Percentiles rank a stretch among this genome's conserved stretches.
These are phyloP conservation scores for Echria macrotheca DNA, from an alignment of 495 filamentous ascomycete genomes.

Conservation along the genomic window DNA sequence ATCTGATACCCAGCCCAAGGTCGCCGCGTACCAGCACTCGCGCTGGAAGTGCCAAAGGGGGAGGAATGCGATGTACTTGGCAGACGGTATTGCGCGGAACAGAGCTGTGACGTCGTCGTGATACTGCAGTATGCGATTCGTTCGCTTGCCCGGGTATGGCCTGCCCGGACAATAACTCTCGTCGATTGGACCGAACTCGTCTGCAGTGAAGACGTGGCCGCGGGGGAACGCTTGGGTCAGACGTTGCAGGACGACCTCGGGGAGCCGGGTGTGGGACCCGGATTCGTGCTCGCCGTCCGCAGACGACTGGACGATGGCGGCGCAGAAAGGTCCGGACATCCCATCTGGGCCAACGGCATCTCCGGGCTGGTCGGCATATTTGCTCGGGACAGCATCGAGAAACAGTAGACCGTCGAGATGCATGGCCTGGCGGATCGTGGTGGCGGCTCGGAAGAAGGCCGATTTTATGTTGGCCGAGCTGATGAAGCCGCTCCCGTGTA, in stretches of 20 bases:
- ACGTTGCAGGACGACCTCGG: constrained; percentile 30
- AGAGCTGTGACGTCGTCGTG: constrained; percentile 16
- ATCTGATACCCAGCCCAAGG: constrained; percentile 56
- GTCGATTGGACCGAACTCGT: constrained; percentile 32
- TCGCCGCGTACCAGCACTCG: constrained; percentile 64
- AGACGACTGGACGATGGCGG: constrained; percentile 19
- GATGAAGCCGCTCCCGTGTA: constrained; percentile 21
- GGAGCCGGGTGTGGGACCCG: constrained; percentile 19
- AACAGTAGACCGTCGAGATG: constrained; percentile 47
- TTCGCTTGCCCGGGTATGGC: constrained; percentile 4
- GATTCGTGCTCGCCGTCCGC: constrained; percentile 6
- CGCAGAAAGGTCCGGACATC: constrained; percentile 17
- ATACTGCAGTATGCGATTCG: background rate
- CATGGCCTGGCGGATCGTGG: constrained; percentile 43
- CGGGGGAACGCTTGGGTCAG: constrained; percentile 34
- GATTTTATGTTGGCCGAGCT: constrained; percentile 30
- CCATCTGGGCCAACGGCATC: background rate
- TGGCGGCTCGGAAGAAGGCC: constrained; percentile 39
- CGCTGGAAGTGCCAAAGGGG: constrained; percentile 67
- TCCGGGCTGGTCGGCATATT: constrained; percentile 16
- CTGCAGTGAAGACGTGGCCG: constrained; percentile 39
- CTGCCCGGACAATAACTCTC: constrained; percentile 21
- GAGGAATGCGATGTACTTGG: constrained; percentile 52
- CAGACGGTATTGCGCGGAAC: constrained; percentile 31
- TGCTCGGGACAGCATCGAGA: constrained; percentile 39